A percentile compares a stretch with the other conserved stretches of the same genome.
phyloP scores from a whole-genome alignment of 352 stramenopile genomes.

The Aphanomyces euteiches region DNA sequence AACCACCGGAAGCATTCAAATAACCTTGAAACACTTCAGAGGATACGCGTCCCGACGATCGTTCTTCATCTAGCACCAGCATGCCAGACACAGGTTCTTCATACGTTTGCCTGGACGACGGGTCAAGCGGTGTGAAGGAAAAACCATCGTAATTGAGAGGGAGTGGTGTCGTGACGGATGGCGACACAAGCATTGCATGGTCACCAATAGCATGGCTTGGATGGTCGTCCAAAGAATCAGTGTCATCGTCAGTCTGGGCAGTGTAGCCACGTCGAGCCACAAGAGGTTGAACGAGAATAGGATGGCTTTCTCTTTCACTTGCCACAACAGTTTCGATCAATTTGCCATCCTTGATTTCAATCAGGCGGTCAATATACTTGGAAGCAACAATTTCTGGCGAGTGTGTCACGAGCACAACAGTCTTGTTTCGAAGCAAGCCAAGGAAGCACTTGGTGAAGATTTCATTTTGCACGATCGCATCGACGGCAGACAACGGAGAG shows the following conservation, averaged over 20 bases:
- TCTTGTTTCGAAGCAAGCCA: constrained; percentile 43
- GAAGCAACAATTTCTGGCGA: constrained; percentile 44
- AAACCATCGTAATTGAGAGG: background rate
- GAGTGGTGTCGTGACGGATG: background rate
- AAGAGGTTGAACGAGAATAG: background rate
- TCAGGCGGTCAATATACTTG: constrained; percentile 14
- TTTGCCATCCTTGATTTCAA: constrained; percentile 31
- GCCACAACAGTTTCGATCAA: background rate
- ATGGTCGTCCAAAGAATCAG: background rate
- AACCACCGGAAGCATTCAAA: constrained; percentile 41
- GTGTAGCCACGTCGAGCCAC: background rate
- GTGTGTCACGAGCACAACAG: constrained; percentile 81
- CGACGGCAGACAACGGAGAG: constrained; percentile 56
- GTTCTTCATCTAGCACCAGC: constrained; percentile 70
- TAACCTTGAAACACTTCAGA: constrained; percentile 46
- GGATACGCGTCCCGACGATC: constrained; percentile 44
- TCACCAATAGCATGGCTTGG: background rate
- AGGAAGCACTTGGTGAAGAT: constrained; percentile 82
- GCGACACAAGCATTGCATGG: background rate
- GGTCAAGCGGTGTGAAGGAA: background rate
- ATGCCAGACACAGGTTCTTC: background rate
- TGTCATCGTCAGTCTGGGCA: background rate
- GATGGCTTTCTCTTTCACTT: background rate
- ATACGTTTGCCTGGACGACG: background rate
- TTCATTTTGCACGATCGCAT: constrained; percentile 87